Evolutionary conservation across 805 yeast genomes (phyloP), one percentile per base, ranked within the genome.

Genomic region (Isabelozyma rhagii): DNA sequence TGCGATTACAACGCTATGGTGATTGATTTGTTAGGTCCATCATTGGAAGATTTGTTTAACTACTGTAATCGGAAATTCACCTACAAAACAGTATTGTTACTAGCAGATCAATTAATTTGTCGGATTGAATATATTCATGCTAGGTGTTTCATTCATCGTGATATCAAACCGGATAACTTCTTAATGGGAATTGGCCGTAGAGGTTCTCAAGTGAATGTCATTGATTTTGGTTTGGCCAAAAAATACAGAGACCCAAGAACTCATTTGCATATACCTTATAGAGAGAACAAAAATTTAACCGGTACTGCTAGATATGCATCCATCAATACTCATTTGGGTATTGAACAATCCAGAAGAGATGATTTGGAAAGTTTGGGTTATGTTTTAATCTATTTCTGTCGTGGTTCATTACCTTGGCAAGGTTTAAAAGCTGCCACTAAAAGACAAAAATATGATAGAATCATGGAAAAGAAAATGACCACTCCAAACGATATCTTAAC

Each of bases 361-460:
- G 99, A 93, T 68, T 79, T 93, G 60, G 99, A 94, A 73, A 85
- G 94, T 53, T 80, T 93, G 63, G 98, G 97, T 46, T 93, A 93
- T 66, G 97, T 93, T 47, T 78, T 94, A 60, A 89, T 93, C 59
- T 93, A 93, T 72, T 94, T 93, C 67, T 87, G 96, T 69, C 83
- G 96, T 51, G 98, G 99, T 42, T 87, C 96, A 14, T 81, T 93
- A 61, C 99, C 99, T 48, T 93, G 99, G 99, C 99, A 93, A 72
- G 99, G 99, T 4, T 80, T 93, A 62, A 91, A 91, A 71, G 99
- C 98, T 39, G 94, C 93, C 25, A 90, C 97, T 13, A 93, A 93
- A 74, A 89, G 96, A 74, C 97, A 93, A 69, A 93, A 94, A 72
- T 93, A 93, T 71, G 97, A 93, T 72, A 82, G 97, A 54, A 94